Percentiles rank a stretch among this genome's conserved stretches.
Evolutionary conservation across 1,139 yeast species (phyloP).

Genomic region (Taphrina pruni): DNA sequence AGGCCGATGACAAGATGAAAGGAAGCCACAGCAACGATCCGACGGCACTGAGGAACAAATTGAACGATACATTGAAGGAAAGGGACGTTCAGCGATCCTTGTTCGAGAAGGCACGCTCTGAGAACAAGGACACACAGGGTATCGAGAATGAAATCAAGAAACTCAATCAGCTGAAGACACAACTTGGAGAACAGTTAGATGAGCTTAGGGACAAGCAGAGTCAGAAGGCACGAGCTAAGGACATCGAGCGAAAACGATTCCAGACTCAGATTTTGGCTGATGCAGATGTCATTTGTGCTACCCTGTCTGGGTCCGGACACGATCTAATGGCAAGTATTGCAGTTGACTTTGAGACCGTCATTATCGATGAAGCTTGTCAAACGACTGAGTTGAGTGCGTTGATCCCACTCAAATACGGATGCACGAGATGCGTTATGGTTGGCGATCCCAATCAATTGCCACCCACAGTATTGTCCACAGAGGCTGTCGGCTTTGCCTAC

Average conservation of each 20-base stretch:
- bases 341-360: slow-evolving; percentile 85
- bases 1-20: slow-evolving; percentile 50
- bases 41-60: slow-evolving; percentile 60
- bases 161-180: slow-evolving; percentile 66
- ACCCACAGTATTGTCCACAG: slow-evolving; percentile 94
- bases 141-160: slow-evolving; percentile 46
- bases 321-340: slow-evolving; percentile 77
- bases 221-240: slow-evolving; percentile 73
- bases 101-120: slow-evolving; percentile 47
- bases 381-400: slow-evolving; percentile 92
- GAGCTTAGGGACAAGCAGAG: slow-evolving; percentile 75
- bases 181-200: slow-evolving; percentile 74
- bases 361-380: slow-evolving; percentile 98
- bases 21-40: slow-evolving; percentile 53
- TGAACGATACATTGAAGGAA: slow-evolving; percentile 60
- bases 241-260: slow-evolving; percentile 73
- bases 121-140: slow-evolving; percentile 46
- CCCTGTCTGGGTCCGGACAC: slow-evolving; percentile 94
- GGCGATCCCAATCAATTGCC: slow-evolving; percentile 99
- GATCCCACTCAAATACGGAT: slow-evolving; percentile 92
- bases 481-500: slow-evolving; percentile 77
- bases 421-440: slow-evolving; percentile 91
- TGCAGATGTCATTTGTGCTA: slow-evolving; percentile 91
- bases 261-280: slow-evolving; percentile 73
- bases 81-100: slow-evolving; percentile 59